phyloP scores from a whole-genome alignment of 208 protist genomes.

The Leishmania arabica region DNA sequence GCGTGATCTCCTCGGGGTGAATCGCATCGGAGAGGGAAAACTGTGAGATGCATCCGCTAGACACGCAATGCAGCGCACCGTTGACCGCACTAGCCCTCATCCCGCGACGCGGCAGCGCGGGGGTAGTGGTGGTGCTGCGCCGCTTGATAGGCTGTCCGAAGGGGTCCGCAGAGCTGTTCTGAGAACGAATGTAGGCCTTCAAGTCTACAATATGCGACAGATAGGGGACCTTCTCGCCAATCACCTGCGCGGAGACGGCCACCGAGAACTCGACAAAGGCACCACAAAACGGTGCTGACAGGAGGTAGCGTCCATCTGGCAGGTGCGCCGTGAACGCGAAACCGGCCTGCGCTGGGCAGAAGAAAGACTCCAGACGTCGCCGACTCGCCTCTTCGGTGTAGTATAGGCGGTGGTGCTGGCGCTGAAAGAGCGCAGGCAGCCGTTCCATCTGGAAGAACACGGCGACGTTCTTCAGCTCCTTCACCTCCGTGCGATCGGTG shows the following conservation, averaged over 20 bases:
- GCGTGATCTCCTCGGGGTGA: slow-evolving; percentile 22
- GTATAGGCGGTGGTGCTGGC: slow-evolving; percentile 72
- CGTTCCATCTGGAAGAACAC: slow-evolving; percentile 72
- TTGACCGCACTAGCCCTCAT: neutral
- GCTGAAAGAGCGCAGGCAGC: slow-evolving; percentile 42
- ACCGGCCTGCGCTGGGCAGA: slow-evolving; percentile 64
- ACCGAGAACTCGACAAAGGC: slow-evolving; percentile 67
- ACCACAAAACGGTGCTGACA: slow-evolving; percentile 62
- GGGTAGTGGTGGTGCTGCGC: slow-evolving; percentile 20
- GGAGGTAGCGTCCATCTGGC: slow-evolving; percentile 62
- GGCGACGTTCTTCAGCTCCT: slow-evolving; percentile 44
- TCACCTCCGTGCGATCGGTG: slow-evolving; percentile 65
- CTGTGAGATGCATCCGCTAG: neutral
- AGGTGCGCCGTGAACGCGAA: slow-evolving; percentile 58
- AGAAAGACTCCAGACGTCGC: slow-evolving; percentile 62
- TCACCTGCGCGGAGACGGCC: slow-evolving; percentile 44
- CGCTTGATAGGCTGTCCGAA: slow-evolving; percentile 32
- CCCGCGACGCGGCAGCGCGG: slow-evolving; percentile 10
- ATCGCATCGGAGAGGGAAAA: neutral
- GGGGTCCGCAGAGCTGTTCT: slow-evolving; percentile 30
- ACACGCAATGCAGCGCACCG: neutral
- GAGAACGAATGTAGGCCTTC: slow-evolving; percentile 33
- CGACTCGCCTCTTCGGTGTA: slow-evolving; percentile 59
- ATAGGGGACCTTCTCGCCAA: slow-evolving; percentile 40
- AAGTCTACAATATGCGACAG: slow-evolving; percentile 42